A percentile compares a stretch with the other conserved stretches of the same genome.
Conservation (phyloP, 768 basidiomycete genomes). For the Leccinum olivaceopallidum region DNA sequence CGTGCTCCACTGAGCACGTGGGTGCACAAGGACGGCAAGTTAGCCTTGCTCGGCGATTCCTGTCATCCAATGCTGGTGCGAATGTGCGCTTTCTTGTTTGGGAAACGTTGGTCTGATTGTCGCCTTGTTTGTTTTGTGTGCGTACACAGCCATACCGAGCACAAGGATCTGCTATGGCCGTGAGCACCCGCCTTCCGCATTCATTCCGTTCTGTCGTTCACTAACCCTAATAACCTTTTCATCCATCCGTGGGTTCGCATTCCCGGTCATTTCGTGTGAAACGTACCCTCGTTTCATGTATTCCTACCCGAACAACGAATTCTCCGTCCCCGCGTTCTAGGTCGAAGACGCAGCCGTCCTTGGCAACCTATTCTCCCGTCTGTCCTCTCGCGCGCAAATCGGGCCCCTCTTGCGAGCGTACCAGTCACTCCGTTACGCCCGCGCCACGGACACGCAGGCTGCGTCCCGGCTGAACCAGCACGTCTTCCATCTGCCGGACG, state of each 20-base stretch:
- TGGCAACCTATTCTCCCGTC: slow-evolving; percentile 51
- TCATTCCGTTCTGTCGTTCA: neutral
- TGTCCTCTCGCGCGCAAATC: slow-evolving; percentile 45
- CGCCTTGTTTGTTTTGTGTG: neutral
- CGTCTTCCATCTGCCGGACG: slow-evolving; percentile 58
- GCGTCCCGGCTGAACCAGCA: slow-evolving; percentile 51
- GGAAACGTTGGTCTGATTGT: neutral
- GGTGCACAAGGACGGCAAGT: slow-evolving; percentile 44
- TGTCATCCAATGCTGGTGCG: slow-evolving; percentile 56
- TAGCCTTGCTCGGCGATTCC: slow-evolving; percentile 53
- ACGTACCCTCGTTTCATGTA: neutral
- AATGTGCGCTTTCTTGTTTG: neutral
- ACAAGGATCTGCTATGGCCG: slow-evolving; percentile 57
- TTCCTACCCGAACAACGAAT: neutral
- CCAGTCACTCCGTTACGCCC: slow-evolving; percentile 48
- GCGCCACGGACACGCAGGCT: slow-evolving; percentile 49
- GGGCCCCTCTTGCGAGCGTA: slow-evolving; percentile 50
- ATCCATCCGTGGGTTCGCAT: neutral
- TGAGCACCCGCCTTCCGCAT: slow-evolving; percentile 23
- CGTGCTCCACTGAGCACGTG: slow-evolving; percentile 48
- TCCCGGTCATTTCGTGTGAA: neutral
- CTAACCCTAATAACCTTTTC: neutral
- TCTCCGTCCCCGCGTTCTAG: slow-evolving; percentile 14
- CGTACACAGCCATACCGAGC: slow-evolving; percentile 47
- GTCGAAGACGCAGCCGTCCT: slow-evolving; percentile 40